These are phyloP conservation scores for Nakazawaea wickerhamii DNA, from an alignment of 805 yeast species.

Conservation along the genomic window DNA sequence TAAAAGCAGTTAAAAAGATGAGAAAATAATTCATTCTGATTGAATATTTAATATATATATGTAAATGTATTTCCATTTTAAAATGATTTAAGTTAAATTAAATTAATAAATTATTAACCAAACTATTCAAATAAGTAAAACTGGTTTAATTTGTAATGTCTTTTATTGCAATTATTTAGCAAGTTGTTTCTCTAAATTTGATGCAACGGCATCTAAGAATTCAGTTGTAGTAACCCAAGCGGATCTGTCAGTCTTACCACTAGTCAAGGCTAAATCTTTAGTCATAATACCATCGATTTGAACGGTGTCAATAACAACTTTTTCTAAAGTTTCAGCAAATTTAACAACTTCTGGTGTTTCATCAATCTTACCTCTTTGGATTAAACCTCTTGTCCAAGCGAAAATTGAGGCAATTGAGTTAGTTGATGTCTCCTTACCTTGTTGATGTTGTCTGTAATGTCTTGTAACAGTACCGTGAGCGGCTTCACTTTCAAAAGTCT, in stretches of 20 bases:
- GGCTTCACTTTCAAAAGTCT: constrained; percentile 81
- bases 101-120: too few relatives aligned
- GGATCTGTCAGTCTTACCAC: constrained; percentile 54
- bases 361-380: constrained; percentile 77
- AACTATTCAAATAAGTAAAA: background rate
- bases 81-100: too few relatives aligned
- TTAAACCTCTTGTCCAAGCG: constrained; percentile 83
- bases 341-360: constrained; percentile 62
- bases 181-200: constrained; percentile 23
- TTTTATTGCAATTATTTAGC: constrained; percentile 6
- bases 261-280: constrained; percentile 72
- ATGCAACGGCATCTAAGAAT: constrained; percentile 72
- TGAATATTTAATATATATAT: constrained; percentile 4
- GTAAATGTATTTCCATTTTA: background rate
- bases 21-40: constrained; percentile 12
- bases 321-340: constrained; percentile 61
- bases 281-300: constrained; percentile 75
- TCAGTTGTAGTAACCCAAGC: constrained; percentile 70
- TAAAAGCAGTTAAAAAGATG: too few relatives aligned
- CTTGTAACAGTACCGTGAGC: constrained; percentile 88
- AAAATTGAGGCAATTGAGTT: constrained; percentile 82
- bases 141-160: constrained; percentile 10
- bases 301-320: constrained; percentile 67
- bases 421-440: constrained; percentile 78
- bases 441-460: constrained; percentile 78